A percentile compares a stretch with the other conserved stretches of the same genome.
phyloP scores from a whole-genome alignment of 805 yeast genomes.

The Nakazawaea sp. region DNA sequence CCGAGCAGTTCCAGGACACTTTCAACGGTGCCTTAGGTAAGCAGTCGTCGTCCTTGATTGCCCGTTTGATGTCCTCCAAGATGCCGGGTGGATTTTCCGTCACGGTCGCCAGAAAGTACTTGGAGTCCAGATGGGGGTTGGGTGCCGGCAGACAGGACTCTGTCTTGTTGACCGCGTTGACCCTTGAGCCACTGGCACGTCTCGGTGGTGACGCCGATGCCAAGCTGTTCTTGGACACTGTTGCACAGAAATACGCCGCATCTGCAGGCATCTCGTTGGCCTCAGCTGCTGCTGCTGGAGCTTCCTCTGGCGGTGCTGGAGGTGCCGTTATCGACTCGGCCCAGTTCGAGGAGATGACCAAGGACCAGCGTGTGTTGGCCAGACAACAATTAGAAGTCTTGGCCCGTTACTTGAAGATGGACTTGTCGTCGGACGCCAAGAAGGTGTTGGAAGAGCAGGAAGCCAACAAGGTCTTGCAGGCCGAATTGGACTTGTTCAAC shows the following conservation, averaged over 20 bases:
- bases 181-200: constrained; percentile 89
- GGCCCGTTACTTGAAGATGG: constrained; percentile 92
- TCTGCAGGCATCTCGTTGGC: constrained; percentile 71
- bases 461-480: constrained; percentile 75
- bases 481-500: constrained; percentile 87
- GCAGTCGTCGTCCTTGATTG: constrained; percentile 81
- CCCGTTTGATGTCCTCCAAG: constrained; percentile 90
- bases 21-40: constrained; percentile 89
- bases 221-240: constrained; percentile 75
- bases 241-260: constrained; percentile 82
- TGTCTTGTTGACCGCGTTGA: constrained; percentile 72
- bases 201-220: constrained; percentile 85
- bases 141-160: constrained; percentile 93
- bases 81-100: constrained; percentile 99
- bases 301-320: constrained; percentile 55
- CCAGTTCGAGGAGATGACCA: constrained; percentile 78
- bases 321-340: constrained; percentile 92
- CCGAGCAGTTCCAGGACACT: constrained; percentile 89
- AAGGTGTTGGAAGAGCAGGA: constrained; percentile 77
- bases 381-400: constrained; percentile 83
- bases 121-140: constrained; percentile 89
- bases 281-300: constrained; percentile 48
- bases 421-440: constrained; percentile 86
- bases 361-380: constrained; percentile 64
- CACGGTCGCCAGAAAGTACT: constrained; percentile 85